Conservation (phyloP, 495 filamentous ascomycete species). For the Penicillium coffeae region DNA sequence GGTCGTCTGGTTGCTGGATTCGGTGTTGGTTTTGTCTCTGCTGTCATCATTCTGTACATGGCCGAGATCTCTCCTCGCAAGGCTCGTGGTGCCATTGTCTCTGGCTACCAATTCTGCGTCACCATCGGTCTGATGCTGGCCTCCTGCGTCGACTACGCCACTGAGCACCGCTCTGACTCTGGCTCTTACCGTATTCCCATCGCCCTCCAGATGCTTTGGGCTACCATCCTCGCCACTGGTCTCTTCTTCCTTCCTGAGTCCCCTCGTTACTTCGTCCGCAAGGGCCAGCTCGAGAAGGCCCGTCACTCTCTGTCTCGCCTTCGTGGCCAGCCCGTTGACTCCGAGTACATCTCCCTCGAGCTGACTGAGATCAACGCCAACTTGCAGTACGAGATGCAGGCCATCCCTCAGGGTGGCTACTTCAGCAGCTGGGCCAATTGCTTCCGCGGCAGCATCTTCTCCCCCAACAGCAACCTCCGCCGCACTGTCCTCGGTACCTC, state of each 20-base stretch:
- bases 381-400: slow-evolving; percentile 63
- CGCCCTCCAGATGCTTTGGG: slow-evolving; percentile 63
- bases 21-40: slow-evolving; percentile 71
- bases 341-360: slow-evolving; percentile 62
- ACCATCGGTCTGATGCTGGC: slow-evolving; percentile 72
- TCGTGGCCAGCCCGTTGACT: slow-evolving; percentile 49
- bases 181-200: slow-evolving; percentile 73
- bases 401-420: slow-evolving; percentile 57
- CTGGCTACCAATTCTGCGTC: slow-evolving; percentile 68
- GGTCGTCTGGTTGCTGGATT: slow-evolving; percentile 70
- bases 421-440: slow-evolving; percentile 60
- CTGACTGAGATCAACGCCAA: slow-evolving; percentile 74
- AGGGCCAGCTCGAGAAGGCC: slow-evolving; percentile 42
- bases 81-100: slow-evolving; percentile 65
- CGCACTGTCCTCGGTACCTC: slow-evolving; percentile 72
- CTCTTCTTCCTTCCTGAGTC: slow-evolving; percentile 76
- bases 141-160: slow-evolving; percentile 68
- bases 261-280: slow-evolving; percentile 60
- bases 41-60: slow-evolving; percentile 74
- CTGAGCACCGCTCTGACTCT: slow-evolving; percentile 53
- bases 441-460: slow-evolving; percentile 62
- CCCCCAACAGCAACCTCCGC: slow-evolving; percentile 60
- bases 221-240: slow-evolving; percentile 58
- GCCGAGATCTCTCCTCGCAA: slow-evolving; percentile 60
- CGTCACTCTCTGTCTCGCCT: slow-evolving; percentile 38